These are phyloP conservation scores for Ophiostoma populinum DNA, from an alignment of 2,329 filamentous ascomycete genomes.

Conservation along the genomic window DNA sequence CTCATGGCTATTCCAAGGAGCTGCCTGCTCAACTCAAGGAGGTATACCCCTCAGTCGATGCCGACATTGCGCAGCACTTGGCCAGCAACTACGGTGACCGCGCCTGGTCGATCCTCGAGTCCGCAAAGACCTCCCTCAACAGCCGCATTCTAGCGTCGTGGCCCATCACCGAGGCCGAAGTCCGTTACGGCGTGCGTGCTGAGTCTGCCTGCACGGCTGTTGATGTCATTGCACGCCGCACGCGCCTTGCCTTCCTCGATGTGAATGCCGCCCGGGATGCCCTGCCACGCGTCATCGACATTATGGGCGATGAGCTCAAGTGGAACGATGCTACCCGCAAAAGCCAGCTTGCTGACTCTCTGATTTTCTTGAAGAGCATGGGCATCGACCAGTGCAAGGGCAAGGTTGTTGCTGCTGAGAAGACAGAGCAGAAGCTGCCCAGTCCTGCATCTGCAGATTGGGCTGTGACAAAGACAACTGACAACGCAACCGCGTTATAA, in stretches of 20 bases:
- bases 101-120: constrained; percentile 58
- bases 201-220: constrained; percentile 87
- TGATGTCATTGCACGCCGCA: constrained; percentile 73
- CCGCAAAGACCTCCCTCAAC: background rate
- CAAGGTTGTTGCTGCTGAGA: background rate
- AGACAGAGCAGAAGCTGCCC: background rate
- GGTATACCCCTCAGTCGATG: constrained; percentile 70
- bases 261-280: constrained; percentile 80
- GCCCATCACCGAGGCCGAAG: constrained; percentile 30
- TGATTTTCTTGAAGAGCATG: constrained; percentile 44
- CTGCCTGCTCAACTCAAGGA: constrained; percentile 22
- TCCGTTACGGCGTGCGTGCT: constrained; percentile 72
- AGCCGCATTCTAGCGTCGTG: constrained; percentile 2
- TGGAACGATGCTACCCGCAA: constrained; percentile 61
- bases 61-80: constrained; percentile 79
- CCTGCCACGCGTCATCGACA: constrained; percentile 68
- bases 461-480: background rate
- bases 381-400: constrained; percentile 30
- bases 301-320: constrained; percentile 70
- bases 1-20: constrained; percentile 37
- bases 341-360: constrained; percentile 58
- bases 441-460: background rate
- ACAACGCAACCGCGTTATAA: background rate
- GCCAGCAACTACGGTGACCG: constrained; percentile 79
- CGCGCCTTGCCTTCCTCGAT: constrained; percentile 75